A percentile compares a stretch with the other conserved stretches of the same genome.
phyloP scores from a whole-genome alignment of 2,329 filamentous ascomycete genomes.

The Botrytis squamosa region DNA sequence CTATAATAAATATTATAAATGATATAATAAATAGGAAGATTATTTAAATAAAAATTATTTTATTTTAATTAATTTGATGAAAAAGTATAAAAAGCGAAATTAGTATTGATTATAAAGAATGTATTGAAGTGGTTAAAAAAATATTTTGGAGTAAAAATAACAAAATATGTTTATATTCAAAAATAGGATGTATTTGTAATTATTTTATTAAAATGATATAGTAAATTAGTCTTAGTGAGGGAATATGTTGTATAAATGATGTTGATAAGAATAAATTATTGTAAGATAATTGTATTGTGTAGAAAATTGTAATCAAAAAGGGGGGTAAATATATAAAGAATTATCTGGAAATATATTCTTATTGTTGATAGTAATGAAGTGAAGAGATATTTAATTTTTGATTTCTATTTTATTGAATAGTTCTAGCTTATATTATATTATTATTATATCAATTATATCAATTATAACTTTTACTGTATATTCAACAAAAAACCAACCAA shows the following conservation, averaged over 20 bases:
- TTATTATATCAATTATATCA: not conserved
- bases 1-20: not conserved
- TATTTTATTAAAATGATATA: no score
- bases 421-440: not conserved
- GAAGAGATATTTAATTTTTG: not conserved
- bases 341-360: not conserved
- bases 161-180: slow-evolving; percentile 1
- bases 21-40: no score
- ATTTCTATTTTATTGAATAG: not conserved
- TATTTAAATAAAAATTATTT: no score
- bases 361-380: not conserved
- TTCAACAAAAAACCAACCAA: not conserved
- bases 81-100: no score
- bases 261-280: not conserved
- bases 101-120: not conserved
- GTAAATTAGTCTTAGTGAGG: not conserved
- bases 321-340: not conserved
- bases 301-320: not conserved
- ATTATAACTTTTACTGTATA: not conserved
- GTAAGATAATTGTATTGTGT: not conserved
- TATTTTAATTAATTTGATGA: no score
- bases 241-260: not conserved
- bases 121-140: not conserved
- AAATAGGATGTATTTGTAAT: not conserved
- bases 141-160: not conserved